Evolutionary conservation across 192 early-diverging fungal genomes (phyloP), one percentile per base, ranked within the genome.

Genomic region (Funneliformis geosporum): DNA sequence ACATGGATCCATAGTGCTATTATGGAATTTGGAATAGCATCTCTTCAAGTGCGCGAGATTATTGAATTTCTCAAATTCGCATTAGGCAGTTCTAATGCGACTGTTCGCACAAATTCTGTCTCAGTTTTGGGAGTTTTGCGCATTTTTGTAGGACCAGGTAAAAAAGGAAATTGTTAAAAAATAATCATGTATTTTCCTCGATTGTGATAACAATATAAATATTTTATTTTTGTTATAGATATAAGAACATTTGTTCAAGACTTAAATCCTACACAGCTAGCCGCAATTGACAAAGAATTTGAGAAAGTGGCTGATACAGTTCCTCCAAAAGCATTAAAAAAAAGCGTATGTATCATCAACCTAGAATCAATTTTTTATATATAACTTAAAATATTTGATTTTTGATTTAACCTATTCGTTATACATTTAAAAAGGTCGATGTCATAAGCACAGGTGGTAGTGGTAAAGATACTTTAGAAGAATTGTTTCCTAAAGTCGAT

Each of bases 201-300:
- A 61, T 7, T 61, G 60, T 7, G 8, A 61, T 61, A 61, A 82
- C 8, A 21, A 67, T n/a, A 33, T 33, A 33, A 33, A 33, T 33
- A 33, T 33, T 33, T 47, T 40, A 10, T 75, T 82, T 64, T 67
- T 39, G 16, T 60, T 50, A 14, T 83, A 94, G 94, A 90, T 21
- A 88, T 98, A n/a, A 86, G 92, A 55, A 87, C 87, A 8, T 92
- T 98, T 82, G 87, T 98, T 47, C 91, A 92, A 78, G 98, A 99
- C 83, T 88, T 98, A 70, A 96, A 90, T 80, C 87, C 95, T 1
- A 88, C 92, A 67, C 83, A 96, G 33, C 76, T 98, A 74, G 90
- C 94, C 43, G 87, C 90, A 4, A 92, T 99, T 62, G 96, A 99
- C 81, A 88, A 93, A 38, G 98, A 99, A 82, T 97, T 99, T 80